Percentiles rank a stretch among this genome's conserved stretches.
Conservation (phyloP, 164 flowering plant species). For the Chimonanthus praecox region DNA sequence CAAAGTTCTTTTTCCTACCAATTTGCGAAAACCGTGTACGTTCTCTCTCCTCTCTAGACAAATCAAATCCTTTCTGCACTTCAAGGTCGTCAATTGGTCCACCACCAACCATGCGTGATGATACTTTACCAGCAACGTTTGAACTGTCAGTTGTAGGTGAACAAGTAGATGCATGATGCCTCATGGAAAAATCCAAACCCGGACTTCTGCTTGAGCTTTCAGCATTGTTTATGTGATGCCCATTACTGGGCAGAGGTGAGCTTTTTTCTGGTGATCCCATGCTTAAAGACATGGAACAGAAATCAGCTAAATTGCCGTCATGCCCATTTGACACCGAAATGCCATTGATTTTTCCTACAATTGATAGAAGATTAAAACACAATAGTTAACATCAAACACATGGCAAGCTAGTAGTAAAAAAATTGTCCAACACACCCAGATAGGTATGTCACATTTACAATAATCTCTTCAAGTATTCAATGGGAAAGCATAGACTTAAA, state of each 20-base stretch:
- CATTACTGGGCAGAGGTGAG: not conserved
- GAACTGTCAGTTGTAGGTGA: conserved; percentile 12
- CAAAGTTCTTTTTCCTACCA: conserved; percentile 41
- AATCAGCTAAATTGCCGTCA: not conserved
- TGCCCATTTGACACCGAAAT: not conserved
- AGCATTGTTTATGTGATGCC: not conserved
- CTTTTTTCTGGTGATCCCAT: not conserved
- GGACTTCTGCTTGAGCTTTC: conserved; percentile 4
- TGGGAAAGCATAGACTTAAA: too few species aligned
- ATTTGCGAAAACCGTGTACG: conserved; percentile 22
- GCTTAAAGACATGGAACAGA: not conserved
- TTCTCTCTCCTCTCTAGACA: conserved; percentile 20
- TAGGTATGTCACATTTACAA: too few species aligned
- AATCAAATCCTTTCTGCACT: not conserved
- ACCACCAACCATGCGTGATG: conserved; percentile 1
- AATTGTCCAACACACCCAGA: not conserved
- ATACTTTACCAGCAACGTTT: conserved; percentile 12
- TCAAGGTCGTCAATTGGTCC: conserved; percentile 1
- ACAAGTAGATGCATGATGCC: not conserved
- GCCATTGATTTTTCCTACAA: conserved; percentile 1
- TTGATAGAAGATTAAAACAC: not conserved
- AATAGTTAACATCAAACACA: too few species aligned
- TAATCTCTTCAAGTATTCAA: not conserved
- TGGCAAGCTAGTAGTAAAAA: not conserved
- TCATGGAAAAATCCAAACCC: not conserved